These are phyloP conservation scores for Chloranthus sessilifolius DNA, from an alignment of 164 flowering plant species.

Conservation along the genomic window DNA sequence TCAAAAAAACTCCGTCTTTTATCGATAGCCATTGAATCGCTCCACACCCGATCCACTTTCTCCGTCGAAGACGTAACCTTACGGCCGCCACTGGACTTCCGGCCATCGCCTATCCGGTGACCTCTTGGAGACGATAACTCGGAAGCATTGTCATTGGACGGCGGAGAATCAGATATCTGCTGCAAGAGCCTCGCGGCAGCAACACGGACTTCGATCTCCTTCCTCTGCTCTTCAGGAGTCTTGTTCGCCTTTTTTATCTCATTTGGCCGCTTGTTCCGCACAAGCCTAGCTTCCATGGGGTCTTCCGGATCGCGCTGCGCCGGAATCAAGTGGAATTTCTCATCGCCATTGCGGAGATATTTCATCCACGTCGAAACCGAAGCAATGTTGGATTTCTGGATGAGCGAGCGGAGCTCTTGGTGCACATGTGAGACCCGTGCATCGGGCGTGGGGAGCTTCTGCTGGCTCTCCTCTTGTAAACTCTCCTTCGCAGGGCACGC, in stretches of 20 bases:
- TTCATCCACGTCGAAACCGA: constrained; percentile 92
- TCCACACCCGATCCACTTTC: constrained; percentile 57
- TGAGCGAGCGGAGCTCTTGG: constrained; percentile 53
- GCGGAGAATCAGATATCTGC: constrained; percentile 59
- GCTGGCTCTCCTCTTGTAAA: constrained; percentile 80
- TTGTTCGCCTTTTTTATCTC: constrained; percentile 96
- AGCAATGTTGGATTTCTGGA: constrained; percentile 74
- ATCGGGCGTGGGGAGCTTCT: constrained; percentile 45
- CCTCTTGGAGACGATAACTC: constrained; percentile 35
- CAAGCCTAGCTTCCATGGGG: constrained; percentile 77
- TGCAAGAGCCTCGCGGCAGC: constrained; percentile 95
- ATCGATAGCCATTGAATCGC: constrained; percentile 50
- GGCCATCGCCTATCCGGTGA: constrained; percentile 47
- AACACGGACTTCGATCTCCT: constrained; percentile 96
- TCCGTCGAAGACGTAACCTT: constrained; percentile 53
- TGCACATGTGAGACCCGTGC: constrained; percentile 62
- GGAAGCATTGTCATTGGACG: constrained; percentile 26
- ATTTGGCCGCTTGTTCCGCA: constrained; percentile 68
- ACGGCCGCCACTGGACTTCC: constrained; percentile 41
- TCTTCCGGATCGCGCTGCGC: constrained; percentile 66
- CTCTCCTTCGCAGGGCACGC: constrained; percentile 88
- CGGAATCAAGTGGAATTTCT: constrained; percentile 83
- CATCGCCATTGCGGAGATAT: constrained; percentile 67
- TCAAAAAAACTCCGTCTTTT: constrained; percentile 55
- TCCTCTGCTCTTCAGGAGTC: constrained; percentile 87